Base-by-base conservation (phyloP, 148 eudicot species). In the Heliosperma pusillum region DNA sequence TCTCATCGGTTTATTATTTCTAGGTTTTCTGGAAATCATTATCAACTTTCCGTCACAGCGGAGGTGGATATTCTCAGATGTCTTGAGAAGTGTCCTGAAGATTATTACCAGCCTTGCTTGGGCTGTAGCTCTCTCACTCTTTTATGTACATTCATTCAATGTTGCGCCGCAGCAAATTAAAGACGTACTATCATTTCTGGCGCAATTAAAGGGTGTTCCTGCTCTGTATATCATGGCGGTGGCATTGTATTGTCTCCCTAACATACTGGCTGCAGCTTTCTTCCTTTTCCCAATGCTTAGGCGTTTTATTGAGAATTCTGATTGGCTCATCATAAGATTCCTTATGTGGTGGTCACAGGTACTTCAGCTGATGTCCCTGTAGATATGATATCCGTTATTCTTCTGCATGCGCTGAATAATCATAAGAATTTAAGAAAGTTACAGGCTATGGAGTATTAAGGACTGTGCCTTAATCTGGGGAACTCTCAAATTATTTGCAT, bases 311-410 rank as follows among this genome's bases (percentile, higher is more conserved):
- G 99, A 92, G 83, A 95, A 90, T 89, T 95, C 99, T 56, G 91
- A 95, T 81, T 92, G 97, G 97, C 97, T 80, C 80, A 88, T 95
- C 72, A 71, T 89, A 78, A 87, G 99, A 81, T 77, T 95, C 77
- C 88, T 95, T 60, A 80, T 90, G 50, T 95, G 99, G 99, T 95
- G 99, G 99, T 90, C 97, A 79, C 97, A 95, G 97, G 99, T 95
- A 90, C 64, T 58, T 66, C 29, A 66, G 15, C 11, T 82, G 27
- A 52, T 67, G 53, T 44, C 65, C 26, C 72, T 53, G 21, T 69
- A 16, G 10, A 59, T 26, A 71, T 58, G 36, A 75, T 30, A 30
- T 58, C 17, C n/a, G 9, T 20, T 30, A 52, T 27, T 60, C 25
- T 20, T 29, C 45, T 70, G 11, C 68, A 10, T 70, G 11, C 68